A percentile compares a stretch with the other conserved stretches of the same genome.
These are phyloP conservation scores for Cutaneotrichosporon sp. DNA, from an alignment of 1,284 basidiomycete genomes.

Conservation along the genomic window DNA sequence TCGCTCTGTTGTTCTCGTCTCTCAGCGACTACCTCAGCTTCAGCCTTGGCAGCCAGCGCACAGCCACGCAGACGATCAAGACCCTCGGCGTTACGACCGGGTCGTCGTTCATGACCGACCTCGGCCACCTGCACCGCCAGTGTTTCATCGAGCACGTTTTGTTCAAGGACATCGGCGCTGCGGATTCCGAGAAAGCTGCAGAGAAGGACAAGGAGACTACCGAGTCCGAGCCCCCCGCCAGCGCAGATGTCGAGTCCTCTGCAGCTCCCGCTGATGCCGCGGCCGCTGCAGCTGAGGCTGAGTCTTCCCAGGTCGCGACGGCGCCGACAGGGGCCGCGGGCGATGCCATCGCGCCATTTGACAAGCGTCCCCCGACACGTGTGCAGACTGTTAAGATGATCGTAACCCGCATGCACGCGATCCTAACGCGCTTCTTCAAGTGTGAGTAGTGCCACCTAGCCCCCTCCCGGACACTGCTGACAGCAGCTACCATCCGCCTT, in stretches of 20 bases:
- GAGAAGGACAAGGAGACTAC: conserved; percentile 8
- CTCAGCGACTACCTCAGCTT: conserved; percentile 77
- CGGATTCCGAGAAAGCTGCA: not conserved
- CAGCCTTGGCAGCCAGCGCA: conserved; percentile 49
- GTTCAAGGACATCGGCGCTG: conserved; percentile 55
- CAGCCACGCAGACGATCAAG: conserved; percentile 69
- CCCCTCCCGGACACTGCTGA: conserved; percentile 1
- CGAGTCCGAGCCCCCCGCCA: not conserved
- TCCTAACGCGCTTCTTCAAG: conserved; percentile 81
- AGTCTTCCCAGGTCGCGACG: not conserved
- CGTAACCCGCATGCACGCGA: conserved; percentile 69
- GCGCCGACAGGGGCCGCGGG: not conserved
- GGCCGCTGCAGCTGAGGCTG: not conserved
- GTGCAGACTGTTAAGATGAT: conserved; percentile 58
- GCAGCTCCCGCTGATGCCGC: not conserved
- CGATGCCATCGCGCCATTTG: not conserved
- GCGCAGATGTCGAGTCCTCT: not conserved
- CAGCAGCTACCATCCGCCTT: conserved; percentile 74
- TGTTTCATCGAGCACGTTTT: conserved; percentile 54
- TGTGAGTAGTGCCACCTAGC: conserved; percentile 58
- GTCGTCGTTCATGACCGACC: conserved; percentile 62
- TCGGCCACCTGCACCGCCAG: conserved; percentile 81
- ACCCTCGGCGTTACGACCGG: conserved; percentile 63
- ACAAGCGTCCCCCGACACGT: conserved; percentile 12
- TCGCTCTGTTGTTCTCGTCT: conserved; percentile 48